Base-by-base conservation (phyloP, 371 early-diverging fungal genomes). In the Lichtheimia corymbifera region DNA sequence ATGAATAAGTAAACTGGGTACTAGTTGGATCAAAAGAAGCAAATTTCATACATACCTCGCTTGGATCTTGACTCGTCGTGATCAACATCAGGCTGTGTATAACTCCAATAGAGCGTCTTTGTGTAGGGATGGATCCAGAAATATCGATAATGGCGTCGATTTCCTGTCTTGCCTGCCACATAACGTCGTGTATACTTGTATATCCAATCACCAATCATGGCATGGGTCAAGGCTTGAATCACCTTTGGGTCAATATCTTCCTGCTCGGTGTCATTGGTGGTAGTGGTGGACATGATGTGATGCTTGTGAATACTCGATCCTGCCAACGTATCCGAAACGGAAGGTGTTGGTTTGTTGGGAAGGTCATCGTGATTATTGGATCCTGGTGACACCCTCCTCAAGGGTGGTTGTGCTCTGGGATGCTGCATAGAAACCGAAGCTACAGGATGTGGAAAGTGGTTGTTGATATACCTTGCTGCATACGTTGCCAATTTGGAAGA, bases 111-210 rank as follows among this genome's bases (percentile, higher is more conserved):
- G 24, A 93, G 63, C 14, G 88, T 88, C 59, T 85, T 82, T 12
- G 91, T 88, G 45, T 92, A 92, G n/a, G 93, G 93, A 62, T 92
- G 91, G 6, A 93, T 83, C 93, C 93, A 93, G 30, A 92, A 87
- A 70, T 84, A 93, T 18, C 92, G 47, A n/a, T 47, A 22, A 47
- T 47, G 22, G n/a, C 47, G 22, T 22, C 47, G 47, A 22, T 47
- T 80, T 43, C 83, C 83, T 11, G 15, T 53, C 35, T 50, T 55
- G 25, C 74, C 71, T 13, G 82, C 82, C 49, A 79, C 80, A 57
- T 83, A 79, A 20, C 83, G 75, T 5, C 89, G 82, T 9, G 89
- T 90, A 59, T 85, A 85, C 66, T 93, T 93, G 70, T 79, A 84
- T 73, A 93, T 74, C 68, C 83, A 89, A 55, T 90, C 88, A 20